Percentiles rank a stretch among this genome's conserved stretches.
phyloP scores from a whole-genome alignment of 805 yeast species.

The Candida namnaoensis region DNA sequence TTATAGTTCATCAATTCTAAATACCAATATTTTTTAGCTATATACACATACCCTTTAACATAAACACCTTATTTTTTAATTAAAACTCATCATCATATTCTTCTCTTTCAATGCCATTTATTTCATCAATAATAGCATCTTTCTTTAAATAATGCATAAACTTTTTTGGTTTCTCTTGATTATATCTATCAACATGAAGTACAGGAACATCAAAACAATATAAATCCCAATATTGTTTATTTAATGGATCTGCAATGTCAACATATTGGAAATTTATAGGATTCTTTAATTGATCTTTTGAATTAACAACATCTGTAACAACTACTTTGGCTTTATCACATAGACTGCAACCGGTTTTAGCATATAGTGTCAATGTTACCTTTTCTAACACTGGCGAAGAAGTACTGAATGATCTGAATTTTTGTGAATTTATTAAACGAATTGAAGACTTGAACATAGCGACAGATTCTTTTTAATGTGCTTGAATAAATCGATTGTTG shows the following conservation, averaged over 20 bases:
- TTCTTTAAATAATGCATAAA: slow-evolving; percentile 62
- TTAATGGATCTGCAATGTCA: slow-evolving; percentile 53
- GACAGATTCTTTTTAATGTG: no score
- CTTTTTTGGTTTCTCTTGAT: slow-evolving; percentile 38
- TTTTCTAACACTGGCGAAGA: neutral
- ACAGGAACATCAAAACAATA: slow-evolving; percentile 80
- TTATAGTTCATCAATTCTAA: neutral
- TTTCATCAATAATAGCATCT: slow-evolving; percentile 44
- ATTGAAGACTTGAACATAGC: no score
- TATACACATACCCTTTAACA: no score
- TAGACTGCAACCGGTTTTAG: slow-evolving; percentile 60
- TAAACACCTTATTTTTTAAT: neutral
- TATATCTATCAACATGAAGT: slow-evolving; percentile 48
- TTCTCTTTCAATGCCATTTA: slow-evolving; percentile 14
- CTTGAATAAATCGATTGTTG: no score
- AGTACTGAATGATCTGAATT: slow-evolving; percentile 1
- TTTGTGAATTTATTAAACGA: no score
- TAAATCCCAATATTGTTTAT: slow-evolving; percentile 58
- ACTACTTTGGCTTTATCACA: slow-evolving; percentile 58
- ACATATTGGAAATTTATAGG: slow-evolving; percentile 29
- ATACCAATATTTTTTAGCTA: neutral
- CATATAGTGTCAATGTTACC: slow-evolving; percentile 45
- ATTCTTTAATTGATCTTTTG: slow-evolving; percentile 16
- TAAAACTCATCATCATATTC: neutral
- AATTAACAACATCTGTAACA: slow-evolving; percentile 31